These are phyloP conservation scores for Fusarium musae DNA, from an alignment of 2,329 filamentous ascomycete genomes.

Conservation along the genomic window DNA sequence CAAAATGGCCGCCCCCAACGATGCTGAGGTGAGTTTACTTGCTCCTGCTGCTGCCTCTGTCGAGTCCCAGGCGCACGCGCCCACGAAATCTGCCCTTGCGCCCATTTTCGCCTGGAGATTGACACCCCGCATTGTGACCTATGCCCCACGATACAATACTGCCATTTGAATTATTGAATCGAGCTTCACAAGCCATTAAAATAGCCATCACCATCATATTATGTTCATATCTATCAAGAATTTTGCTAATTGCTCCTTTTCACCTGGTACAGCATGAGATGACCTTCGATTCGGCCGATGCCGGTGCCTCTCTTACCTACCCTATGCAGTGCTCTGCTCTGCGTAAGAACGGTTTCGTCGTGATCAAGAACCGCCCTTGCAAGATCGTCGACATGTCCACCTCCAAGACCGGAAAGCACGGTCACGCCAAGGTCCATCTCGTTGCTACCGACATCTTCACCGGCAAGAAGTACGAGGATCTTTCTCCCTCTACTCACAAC, in stretches of 20 bases:
- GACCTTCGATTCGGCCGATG: slow-evolving; percentile 91
- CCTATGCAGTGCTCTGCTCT: slow-evolving; percentile 99
- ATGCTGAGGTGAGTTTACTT: slow-evolving; percentile 58
- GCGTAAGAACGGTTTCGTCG: slow-evolving; percentile 98
- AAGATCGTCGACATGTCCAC: slow-evolving; percentile 99
- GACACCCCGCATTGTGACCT: slow-evolving; percentile 60
- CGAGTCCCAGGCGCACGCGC: slow-evolving; percentile 37
- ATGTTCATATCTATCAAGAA: not conserved
- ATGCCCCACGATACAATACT: slow-evolving; percentile 50
- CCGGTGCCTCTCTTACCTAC: slow-evolving; percentile 92
- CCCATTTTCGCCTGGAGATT: slow-evolving; percentile 50
- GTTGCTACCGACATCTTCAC: slow-evolving; percentile 99
- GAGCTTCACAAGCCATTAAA: slow-evolving; percentile 25
- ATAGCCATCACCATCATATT: slow-evolving; percentile 6
- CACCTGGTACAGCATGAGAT: slow-evolving; percentile 67
- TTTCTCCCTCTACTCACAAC: slow-evolving; percentile 97
- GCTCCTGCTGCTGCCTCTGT: slow-evolving; percentile 3
- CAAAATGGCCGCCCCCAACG: slow-evolving; percentile 64
- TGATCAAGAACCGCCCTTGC: slow-evolving; percentile 99
- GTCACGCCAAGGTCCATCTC: slow-evolving; percentile 99
- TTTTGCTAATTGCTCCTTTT: slow-evolving; percentile 40
- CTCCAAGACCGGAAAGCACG: slow-evolving; percentile 99
- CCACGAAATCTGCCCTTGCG: slow-evolving; percentile 40
- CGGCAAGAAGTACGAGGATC: slow-evolving; percentile 98
- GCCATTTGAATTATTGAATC: slow-evolving; percentile 21